phyloP scores from a whole-genome alignment of 1,139 yeast species.

The Hanseniaspora gamundiae region DNA sequence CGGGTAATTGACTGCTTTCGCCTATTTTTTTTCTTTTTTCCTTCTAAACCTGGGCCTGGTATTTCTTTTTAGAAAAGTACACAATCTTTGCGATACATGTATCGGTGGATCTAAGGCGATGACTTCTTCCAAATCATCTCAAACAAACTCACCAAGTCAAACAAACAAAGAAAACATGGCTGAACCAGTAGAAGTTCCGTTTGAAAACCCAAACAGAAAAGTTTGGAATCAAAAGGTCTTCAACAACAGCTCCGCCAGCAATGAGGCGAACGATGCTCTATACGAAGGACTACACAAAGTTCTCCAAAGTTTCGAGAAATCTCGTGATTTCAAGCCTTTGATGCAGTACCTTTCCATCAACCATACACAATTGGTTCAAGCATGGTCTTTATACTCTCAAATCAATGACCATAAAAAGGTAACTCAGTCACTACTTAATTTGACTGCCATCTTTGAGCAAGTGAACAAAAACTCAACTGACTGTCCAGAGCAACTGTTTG shows the following conservation, averaged over 20 bases:
- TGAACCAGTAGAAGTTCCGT: constrained; percentile 4
- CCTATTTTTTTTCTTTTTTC: too few relatives aligned
- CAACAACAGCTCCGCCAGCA: not conserved
- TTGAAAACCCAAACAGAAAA: constrained; percentile 5
- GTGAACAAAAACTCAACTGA: not conserved
- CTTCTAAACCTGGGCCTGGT: too few relatives aligned
- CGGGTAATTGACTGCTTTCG: too few relatives aligned
- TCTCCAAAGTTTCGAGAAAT: constrained; percentile 12
- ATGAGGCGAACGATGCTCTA: constrained; percentile 16
- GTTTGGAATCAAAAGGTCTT: constrained; percentile 6
- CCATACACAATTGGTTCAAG: constrained; percentile 30
- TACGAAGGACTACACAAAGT: constrained; percentile 19
- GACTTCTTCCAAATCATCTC: too few relatives aligned
- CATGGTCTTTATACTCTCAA: constrained; percentile 56
- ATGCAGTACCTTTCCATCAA: constrained; percentile 26
- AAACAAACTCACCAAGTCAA: too few relatives aligned
- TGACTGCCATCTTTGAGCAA: constrained; percentile 7
- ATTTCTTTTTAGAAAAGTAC: too few relatives aligned
- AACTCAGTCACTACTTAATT: constrained; percentile 29
- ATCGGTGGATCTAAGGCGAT: too few relatives aligned
- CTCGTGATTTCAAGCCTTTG: constrained; percentile 16
- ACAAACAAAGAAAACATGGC: constrained; percentile 1
- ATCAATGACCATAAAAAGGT: constrained; percentile 47
- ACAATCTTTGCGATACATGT: too few relatives aligned
- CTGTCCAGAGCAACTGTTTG: not conserved